phyloP scores from a whole-genome alignment of 306 rosid species.

The Acacia confusa region DNA sequence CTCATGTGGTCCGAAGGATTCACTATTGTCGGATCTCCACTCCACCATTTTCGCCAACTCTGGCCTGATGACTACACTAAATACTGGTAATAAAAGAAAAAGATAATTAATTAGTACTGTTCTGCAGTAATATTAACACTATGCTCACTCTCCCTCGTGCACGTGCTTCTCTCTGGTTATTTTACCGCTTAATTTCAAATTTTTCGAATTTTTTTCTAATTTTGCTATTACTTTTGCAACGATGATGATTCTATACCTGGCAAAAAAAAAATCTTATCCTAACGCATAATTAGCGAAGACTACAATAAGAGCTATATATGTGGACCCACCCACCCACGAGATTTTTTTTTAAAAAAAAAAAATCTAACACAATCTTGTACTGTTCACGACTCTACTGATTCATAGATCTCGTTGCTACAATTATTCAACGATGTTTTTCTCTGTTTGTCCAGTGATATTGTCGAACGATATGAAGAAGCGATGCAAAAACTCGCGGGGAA shows the following conservation, averaged over 20 bases:
- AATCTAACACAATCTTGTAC: slow-evolving; percentile 29
- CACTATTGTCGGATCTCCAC: slow-evolving; percentile 77
- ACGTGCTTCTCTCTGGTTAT: background rate
- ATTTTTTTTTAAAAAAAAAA: slow-evolving; percentile 32
- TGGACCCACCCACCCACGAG: slow-evolving; percentile 75
- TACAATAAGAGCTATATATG: slow-evolving; percentile 41
- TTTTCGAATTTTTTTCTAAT: background rate
- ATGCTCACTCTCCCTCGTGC: background rate
- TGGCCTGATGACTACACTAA: slow-evolving; percentile 77
- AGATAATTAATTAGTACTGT: background rate
- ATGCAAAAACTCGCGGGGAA: slow-evolving; percentile 70
- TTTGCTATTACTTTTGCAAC: slow-evolving; percentile 16
- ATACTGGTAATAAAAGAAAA: slow-evolving; percentile 50
- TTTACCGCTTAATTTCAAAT: background rate
- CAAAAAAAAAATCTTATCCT: slow-evolving; percentile 28
- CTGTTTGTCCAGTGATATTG: slow-evolving; percentile 46
- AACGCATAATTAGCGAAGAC: slow-evolving; percentile 43
- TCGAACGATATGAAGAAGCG: slow-evolving; percentile 53
- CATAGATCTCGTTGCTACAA: slow-evolving; percentile 3
- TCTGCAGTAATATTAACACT: background rate
- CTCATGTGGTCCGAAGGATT: slow-evolving; percentile 98
- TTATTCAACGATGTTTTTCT: slow-evolving; percentile 4
- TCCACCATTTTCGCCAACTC: slow-evolving; percentile 68
- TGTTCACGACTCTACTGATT: slow-evolving; percentile 23
- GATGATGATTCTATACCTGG: slow-evolving; percentile 22